phyloP scores from a whole-genome alignment of 169 alveolate species.

The Eimeria zaria region DNA sequence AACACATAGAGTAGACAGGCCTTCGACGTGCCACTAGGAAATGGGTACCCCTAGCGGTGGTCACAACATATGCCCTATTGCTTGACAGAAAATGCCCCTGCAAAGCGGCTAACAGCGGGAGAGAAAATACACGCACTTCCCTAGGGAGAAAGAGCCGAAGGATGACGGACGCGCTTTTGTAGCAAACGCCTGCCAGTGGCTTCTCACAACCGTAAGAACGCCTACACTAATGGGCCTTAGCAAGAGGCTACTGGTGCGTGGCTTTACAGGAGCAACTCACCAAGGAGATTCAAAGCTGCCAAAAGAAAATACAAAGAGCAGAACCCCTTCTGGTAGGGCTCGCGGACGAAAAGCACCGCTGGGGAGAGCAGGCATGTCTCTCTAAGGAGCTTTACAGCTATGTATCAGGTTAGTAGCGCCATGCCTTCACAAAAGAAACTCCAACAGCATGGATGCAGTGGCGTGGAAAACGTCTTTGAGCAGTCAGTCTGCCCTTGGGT shows the following conservation, averaged over 20 bases:
- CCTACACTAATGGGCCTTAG: conserved; percentile 90
- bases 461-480: background rate
- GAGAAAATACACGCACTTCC: background rate
- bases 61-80: background rate
- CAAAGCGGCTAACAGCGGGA: background rate
- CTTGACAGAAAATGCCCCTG: background rate
- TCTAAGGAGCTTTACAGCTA: conserved; percentile 61
- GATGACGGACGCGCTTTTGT: background rate
- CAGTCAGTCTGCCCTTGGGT: conserved; percentile 32
- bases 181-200: conserved; percentile 91
- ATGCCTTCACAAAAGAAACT: background rate
- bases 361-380: conserved; percentile 97
- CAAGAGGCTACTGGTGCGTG: conserved; percentile 90
- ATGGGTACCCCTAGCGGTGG: background rate
- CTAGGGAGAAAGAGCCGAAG: background rate
- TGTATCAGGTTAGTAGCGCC: conserved; percentile 82
- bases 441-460: background rate
- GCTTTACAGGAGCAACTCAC: conserved; percentile 89
- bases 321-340: conserved; percentile 97
- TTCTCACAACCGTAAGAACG: conserved; percentile 91
- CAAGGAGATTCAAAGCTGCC: conserved; percentile 86
- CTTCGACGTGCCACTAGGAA: background rate
- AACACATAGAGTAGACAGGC: background rate
- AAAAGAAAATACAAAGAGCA: conserved; percentile 93
- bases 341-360: conserved; percentile 96